Evolutionary conservation across 169 alveolate genomes (phyloP).

Genomic region (Cryptosporidium meleagridis): DNA sequence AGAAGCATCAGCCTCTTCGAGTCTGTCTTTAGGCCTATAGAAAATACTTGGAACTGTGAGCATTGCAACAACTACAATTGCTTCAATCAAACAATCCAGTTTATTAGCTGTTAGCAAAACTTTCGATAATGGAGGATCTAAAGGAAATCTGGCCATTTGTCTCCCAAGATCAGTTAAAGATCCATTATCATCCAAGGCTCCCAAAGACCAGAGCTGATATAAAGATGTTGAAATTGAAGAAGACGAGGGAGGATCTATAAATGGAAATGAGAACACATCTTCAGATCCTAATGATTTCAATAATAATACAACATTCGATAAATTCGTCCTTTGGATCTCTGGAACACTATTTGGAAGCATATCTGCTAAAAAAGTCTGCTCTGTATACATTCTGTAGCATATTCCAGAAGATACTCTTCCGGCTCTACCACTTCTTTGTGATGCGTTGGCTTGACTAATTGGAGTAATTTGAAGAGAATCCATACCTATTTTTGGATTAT

Average conservation of each 20-base stretch:
- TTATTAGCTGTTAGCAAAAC: slow-evolving; percentile 93
- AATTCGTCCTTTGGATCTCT: slow-evolving; percentile 98
- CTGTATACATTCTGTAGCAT: slow-evolving; percentile 98
- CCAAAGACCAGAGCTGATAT: slow-evolving; percentile 97
- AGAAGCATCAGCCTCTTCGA: slow-evolving; percentile 94
- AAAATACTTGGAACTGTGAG: slow-evolving; percentile 97
- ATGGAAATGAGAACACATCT: slow-evolving; percentile 95
- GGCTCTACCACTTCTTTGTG: slow-evolving; percentile 99
- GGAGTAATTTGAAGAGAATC: slow-evolving; percentile 99
- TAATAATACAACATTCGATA: slow-evolving; percentile 98
- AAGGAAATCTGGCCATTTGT: slow-evolving; percentile 98
- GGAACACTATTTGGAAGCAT: slow-evolving; percentile 98
- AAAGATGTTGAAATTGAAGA: slow-evolving; percentile 93
- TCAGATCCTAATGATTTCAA: slow-evolving; percentile 97
- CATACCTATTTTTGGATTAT: slow-evolving; percentile 98
- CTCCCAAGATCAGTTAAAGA: slow-evolving; percentile 91
- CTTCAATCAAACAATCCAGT: slow-evolving; percentile 94
- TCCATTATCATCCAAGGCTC: slow-evolving; percentile 92
- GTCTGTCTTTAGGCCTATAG: slow-evolving; percentile 96
- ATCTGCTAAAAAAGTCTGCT: slow-evolving; percentile 94
- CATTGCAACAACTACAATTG: slow-evolving; percentile 97
- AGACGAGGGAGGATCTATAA: slow-evolving; percentile 99
- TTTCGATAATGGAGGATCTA: slow-evolving; percentile 99
- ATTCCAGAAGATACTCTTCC: slow-evolving; percentile 99
- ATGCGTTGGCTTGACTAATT: slow-evolving; percentile 99